Percentiles rank a stretch among this genome's conserved stretches.
phyloP scores from a whole-genome alignment of 768 basidiomycete species.

The Boletus edulis region DNA sequence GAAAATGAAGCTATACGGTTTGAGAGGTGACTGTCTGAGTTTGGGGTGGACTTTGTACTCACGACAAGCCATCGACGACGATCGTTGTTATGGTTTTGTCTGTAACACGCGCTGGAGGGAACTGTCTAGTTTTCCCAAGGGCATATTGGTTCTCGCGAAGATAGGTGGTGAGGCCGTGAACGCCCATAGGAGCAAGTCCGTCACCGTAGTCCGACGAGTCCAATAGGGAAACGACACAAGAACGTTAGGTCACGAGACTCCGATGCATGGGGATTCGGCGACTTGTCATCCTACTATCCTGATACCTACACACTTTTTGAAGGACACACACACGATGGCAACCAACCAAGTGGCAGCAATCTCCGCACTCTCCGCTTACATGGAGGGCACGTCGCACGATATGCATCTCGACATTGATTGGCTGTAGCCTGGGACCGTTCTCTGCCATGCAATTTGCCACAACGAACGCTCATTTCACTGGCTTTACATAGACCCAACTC shows the following conservation, averaged over 20 bases:
- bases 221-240: no score
- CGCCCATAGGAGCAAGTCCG: conserved; percentile 41
- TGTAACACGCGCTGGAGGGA: conserved; percentile 14
- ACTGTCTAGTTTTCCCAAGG: conserved; percentile 38
- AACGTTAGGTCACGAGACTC: not conserved
- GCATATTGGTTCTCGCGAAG: conserved; percentile 43
- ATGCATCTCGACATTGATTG: no score
- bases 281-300: no score
- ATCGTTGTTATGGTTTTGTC: conserved; percentile 38
- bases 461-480: no score
- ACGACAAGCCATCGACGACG: conserved; percentile 89
- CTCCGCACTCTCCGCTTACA: no score
- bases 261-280: no score
- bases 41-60: conserved; percentile 36
- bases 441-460: no score
- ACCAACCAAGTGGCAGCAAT: conserved; percentile 1
- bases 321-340: not conserved
- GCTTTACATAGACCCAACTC: no score
- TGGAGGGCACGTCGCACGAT: not conserved
- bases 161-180: conserved; percentile 52
- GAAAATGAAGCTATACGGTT: conserved; percentile 65
- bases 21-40: conserved; percentile 1
- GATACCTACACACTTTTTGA: no score
- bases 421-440: no score
- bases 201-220: no score